Conservation (phyloP, 2,329 filamentous ascomycete genomes). For the Drechslerella coelobrocha region DNA sequence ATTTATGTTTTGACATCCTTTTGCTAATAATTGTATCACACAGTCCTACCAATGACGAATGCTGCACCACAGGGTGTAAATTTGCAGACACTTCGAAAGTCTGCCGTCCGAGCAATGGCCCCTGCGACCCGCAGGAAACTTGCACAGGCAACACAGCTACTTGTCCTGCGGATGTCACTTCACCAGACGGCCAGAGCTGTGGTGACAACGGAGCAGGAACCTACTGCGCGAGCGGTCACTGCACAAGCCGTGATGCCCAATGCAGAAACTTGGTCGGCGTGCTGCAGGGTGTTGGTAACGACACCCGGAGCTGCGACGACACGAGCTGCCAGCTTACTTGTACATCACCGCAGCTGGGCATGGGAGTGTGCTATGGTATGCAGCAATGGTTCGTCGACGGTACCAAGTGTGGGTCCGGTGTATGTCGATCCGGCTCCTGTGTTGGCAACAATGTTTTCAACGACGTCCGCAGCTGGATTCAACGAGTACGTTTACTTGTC, state of each 20-base stretch:
- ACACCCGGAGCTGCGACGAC: constrained; percentile 78
- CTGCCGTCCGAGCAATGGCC: constrained; percentile 78
- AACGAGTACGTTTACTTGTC: constrained; percentile 55
- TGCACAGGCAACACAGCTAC: constrained; percentile 75
- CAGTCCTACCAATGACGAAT: constrained; percentile 79
- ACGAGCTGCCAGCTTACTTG: constrained; percentile 79
- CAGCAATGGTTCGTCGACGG: constrained; percentile 95
- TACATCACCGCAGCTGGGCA: constrained; percentile 69
- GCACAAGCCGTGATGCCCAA: constrained; percentile 87
- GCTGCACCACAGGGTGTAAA: constrained; percentile 72
- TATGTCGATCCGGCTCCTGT: constrained; percentile 80
- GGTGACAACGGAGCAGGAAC: constrained; percentile 66
- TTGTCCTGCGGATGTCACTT: constrained; percentile 76
- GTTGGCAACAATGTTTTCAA: constrained; percentile 72
- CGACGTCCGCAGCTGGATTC: constrained; percentile 77
- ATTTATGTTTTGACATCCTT: not conserved
- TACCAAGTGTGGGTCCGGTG: constrained; percentile 78
- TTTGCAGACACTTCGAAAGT: constrained; percentile 72
- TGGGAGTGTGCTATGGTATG: constrained; percentile 73
- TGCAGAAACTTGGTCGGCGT: constrained; percentile 84
- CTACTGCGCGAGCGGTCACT: constrained; percentile 87
- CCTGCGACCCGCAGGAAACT: constrained; percentile 83
- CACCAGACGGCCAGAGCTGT: constrained; percentile 74
- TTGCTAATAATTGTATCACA: constrained; percentile 1
- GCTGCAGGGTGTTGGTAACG: constrained; percentile 71